A percentile compares a stretch with the other conserved stretches of the same genome.
phyloP scores from a whole-genome alignment of 495 filamentous ascomycete species.

The Daldinia loculata region DNA sequence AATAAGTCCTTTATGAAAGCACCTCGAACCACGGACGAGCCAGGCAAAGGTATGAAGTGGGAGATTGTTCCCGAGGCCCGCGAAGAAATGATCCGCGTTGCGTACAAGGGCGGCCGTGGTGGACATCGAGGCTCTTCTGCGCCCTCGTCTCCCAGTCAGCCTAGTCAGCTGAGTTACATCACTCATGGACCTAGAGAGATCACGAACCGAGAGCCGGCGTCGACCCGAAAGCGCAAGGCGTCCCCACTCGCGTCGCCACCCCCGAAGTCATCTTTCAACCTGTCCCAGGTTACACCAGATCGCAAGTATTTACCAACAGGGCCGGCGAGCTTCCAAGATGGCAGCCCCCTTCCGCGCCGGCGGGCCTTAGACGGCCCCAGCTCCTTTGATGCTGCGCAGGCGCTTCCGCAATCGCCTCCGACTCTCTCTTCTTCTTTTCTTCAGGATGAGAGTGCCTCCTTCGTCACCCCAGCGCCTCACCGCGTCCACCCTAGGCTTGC shows the following conservation, averaged over 20 bases:
- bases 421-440: slow-evolving; percentile 71
- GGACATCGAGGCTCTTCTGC: slow-evolving; percentile 65
- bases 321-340: slow-evolving; percentile 62
- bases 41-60: slow-evolving; percentile 99
- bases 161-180: slow-evolving; percentile 57
- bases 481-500: slow-evolving; percentile 84
- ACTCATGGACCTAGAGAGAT: slow-evolving; percentile 58
- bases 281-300: slow-evolving; percentile 65
- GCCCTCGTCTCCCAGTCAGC: slow-evolving; percentile 63
- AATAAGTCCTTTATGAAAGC: slow-evolving; percentile 94
- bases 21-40: slow-evolving; percentile 89
- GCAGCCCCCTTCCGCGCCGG: slow-evolving; percentile 63
- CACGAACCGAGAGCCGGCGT: slow-evolving; percentile 52
- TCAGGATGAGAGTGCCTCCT: slow-evolving; percentile 60
- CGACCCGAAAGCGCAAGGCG: slow-evolving; percentile 59
- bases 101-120: slow-evolving; percentile 62
- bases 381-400: slow-evolving; percentile 65
- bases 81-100: slow-evolving; percentile 69
- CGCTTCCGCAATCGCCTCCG: slow-evolving; percentile 70
- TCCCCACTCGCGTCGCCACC: slow-evolving; percentile 60
- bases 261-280: slow-evolving; percentile 55
- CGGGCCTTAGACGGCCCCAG: slow-evolving; percentile 53
- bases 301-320: slow-evolving; percentile 48
- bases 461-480: slow-evolving; percentile 87
- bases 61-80: slow-evolving; percentile 81